Conservation (phyloP, 306 rosid species). For the Spatholobus suberectus region DNA sequence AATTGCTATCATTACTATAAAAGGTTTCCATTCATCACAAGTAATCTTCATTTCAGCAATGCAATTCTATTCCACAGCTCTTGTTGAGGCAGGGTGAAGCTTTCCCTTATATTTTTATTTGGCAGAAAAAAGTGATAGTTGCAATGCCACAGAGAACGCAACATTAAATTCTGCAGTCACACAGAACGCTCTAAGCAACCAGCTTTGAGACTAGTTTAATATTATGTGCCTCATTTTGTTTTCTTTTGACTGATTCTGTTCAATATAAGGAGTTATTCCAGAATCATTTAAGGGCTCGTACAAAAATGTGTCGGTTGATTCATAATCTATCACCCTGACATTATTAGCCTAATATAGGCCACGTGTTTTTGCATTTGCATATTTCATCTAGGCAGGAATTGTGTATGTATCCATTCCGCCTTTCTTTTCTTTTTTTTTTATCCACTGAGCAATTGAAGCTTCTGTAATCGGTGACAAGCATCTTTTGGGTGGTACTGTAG, state of each 20-base stretch:
- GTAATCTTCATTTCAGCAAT: constrained; percentile 45
- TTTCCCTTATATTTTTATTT: constrained; percentile 37
- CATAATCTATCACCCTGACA: constrained; percentile 26
- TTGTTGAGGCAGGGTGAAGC: constrained; percentile 37
- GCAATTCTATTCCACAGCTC: constrained; percentile 32
- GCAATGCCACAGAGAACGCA: constrained; percentile 54
- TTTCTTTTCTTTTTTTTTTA: constrained; percentile 14
- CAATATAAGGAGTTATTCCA: constrained; percentile 32
- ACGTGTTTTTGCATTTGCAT: constrained; percentile 53
- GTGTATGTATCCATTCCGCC: constrained; percentile 12
- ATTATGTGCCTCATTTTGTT: constrained; percentile 49
- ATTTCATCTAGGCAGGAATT: neutral
- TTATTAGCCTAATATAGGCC: constrained; percentile 42
- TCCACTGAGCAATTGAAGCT: constrained; percentile 8
- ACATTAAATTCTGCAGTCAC: constrained; percentile 76
- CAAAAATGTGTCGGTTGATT: constrained; percentile 41
- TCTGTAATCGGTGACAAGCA: constrained; percentile 37
- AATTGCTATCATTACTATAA: constrained; percentile 74
- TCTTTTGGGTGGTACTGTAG: constrained; percentile 49
- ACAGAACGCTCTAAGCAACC: constrained; percentile 72
- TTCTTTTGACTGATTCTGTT: constrained; percentile 59
- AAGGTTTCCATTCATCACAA: constrained; percentile 80
- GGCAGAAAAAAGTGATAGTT: constrained; percentile 25
- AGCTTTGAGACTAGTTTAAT: constrained; percentile 49
- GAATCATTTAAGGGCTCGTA: constrained; percentile 43